Conservation (phyloP, 2,329 filamentous ascomycete genomes). For the Trichoderma sp. region DNA sequence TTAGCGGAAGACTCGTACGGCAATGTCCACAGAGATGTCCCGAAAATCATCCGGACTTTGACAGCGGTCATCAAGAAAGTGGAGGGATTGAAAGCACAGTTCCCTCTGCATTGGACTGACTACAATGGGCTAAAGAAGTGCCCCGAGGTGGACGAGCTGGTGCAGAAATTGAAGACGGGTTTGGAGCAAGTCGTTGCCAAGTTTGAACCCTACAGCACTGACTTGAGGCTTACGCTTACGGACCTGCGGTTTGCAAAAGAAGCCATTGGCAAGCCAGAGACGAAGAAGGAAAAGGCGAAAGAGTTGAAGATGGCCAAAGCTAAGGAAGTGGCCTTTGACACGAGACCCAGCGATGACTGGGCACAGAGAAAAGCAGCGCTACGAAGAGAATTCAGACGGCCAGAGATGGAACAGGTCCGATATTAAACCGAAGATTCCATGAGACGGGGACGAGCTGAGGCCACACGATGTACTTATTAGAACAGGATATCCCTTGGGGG, state of each 20-base stretch:
- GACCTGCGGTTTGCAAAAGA: slow-evolving; percentile 77
- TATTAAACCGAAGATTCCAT: slow-evolving; percentile 1
- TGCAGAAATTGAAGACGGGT: slow-evolving; percentile 64
- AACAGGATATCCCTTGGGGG: slow-evolving; percentile 1
- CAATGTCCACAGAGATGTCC: slow-evolving; percentile 81
- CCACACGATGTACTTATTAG: slow-evolving; percentile 14
- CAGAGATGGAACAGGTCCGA: slow-evolving; percentile 38
- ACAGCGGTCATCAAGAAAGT: slow-evolving; percentile 69
- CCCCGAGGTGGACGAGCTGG: slow-evolving; percentile 70
- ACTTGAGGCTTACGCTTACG: slow-evolving; percentile 67
- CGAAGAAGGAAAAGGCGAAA: slow-evolving; percentile 28
- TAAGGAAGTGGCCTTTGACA: slow-evolving; percentile 17
- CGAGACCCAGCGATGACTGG: slow-evolving; percentile 24
- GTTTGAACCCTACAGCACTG: slow-evolving; percentile 73
- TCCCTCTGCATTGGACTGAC: slow-evolving; percentile 79
- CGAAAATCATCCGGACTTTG: slow-evolving; percentile 71
- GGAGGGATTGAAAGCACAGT: slow-evolving; percentile 62
- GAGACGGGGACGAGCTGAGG: background rate
- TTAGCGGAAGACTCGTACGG: slow-evolving; percentile 81
- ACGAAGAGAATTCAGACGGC: slow-evolving; percentile 25
- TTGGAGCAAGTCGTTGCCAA: slow-evolving; percentile 65
- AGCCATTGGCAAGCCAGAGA: slow-evolving; percentile 46
- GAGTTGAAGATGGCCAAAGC: slow-evolving; percentile 36
- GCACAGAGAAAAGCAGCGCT: slow-evolving; percentile 28
- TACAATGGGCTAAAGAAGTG: slow-evolving; percentile 56